A percentile compares a stretch with the other conserved stretches of the same genome.
Conservation (phyloP, 2,329 filamentous ascomycete genomes). For the Hypoxylon rubiginosum region DNA sequence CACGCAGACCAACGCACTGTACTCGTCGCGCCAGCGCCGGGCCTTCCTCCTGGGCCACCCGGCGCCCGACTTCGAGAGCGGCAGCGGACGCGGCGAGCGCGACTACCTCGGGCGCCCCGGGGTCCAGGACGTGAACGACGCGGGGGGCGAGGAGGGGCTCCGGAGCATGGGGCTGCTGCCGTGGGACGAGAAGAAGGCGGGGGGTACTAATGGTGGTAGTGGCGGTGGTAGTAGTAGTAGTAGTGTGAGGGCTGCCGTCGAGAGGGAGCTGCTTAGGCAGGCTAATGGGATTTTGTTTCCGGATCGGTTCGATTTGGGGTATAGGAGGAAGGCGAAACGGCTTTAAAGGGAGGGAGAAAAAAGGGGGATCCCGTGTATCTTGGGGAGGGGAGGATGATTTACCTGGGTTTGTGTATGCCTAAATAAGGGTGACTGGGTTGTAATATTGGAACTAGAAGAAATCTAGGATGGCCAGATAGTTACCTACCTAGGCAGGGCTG, state of each 20-base stretch:
- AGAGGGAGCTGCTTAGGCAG: slow-evolving; percentile 42
- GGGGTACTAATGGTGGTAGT: background rate
- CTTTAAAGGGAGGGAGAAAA: slow-evolving; percentile 4
- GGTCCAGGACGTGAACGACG: slow-evolving; percentile 55
- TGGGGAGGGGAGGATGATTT: background rate
- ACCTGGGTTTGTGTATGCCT: too few relatives aligned
- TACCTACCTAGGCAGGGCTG: too few relatives aligned
- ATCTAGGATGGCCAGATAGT: too few relatives aligned
- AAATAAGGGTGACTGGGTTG: background rate
- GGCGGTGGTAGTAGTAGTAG: background rate
- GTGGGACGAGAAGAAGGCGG: slow-evolving; percentile 44
- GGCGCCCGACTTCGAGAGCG: slow-evolving; percentile 78
- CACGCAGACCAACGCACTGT: slow-evolving; percentile 79
- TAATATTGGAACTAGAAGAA: background rate
- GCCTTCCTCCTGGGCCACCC: slow-evolving; percentile 76
- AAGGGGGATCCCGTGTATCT: background rate
- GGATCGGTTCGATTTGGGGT: slow-evolving; percentile 43
- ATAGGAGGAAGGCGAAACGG: slow-evolving; percentile 19
- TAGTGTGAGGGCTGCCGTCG: slow-evolving; percentile 24
- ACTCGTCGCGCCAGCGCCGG: slow-evolving; percentile 77
- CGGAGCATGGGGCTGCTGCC: slow-evolving; percentile 61
- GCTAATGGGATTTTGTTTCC: slow-evolving; percentile 50
- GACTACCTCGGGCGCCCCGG: slow-evolving; percentile 63
- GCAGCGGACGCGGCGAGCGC: slow-evolving; percentile 53
- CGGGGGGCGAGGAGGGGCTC: slow-evolving; percentile 54